phyloP scores from a whole-genome alignment of 177 flowering plant genomes.

The Telopea speciosissima region DNA sequence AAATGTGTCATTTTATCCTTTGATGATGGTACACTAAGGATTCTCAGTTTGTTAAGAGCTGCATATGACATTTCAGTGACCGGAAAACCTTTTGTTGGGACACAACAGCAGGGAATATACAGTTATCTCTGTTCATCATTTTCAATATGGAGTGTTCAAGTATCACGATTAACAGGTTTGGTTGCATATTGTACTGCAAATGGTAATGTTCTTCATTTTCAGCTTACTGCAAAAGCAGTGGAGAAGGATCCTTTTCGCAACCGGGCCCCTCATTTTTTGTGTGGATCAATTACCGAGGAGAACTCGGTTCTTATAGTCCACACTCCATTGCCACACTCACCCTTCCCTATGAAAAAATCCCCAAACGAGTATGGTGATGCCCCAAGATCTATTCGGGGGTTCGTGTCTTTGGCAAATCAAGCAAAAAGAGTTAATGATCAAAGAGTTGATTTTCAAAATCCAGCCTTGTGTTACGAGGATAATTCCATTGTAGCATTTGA shows the following conservation, averaged over 20 bases:
- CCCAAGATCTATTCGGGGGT: slow-evolving; percentile 31
- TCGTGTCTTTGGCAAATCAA: slow-evolving; percentile 24
- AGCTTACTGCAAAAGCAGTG: slow-evolving; percentile 72
- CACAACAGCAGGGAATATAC: slow-evolving; percentile 58
- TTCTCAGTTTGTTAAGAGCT: too few species aligned
- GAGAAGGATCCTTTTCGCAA: slow-evolving; percentile 57
- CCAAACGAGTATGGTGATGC: slow-evolving; percentile 24
- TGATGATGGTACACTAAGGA: too few species aligned
- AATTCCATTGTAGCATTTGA: slow-evolving; percentile 27
- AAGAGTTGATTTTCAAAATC: slow-evolving; percentile 20
- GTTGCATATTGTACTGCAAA: slow-evolving; percentile 85
- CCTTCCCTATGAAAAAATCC: slow-evolving; percentile 39
- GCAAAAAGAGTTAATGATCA: slow-evolving; percentile 24
- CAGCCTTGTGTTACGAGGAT: slow-evolving; percentile 44
- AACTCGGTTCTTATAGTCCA: slow-evolving; percentile 38
- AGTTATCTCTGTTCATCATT: slow-evolving; percentile 51
- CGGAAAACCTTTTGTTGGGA: slow-evolving; percentile 56
- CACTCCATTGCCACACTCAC: slow-evolving; percentile 36
- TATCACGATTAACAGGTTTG: slow-evolving; percentile 24
- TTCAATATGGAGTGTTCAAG: slow-evolving; percentile 26
- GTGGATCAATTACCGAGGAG: slow-evolving; percentile 57
- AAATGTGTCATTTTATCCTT: too few species aligned
- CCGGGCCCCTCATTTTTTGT: slow-evolving; percentile 58
- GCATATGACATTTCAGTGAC: slow-evolving; percentile 62
- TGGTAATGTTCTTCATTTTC: slow-evolving; percentile 66